Conservation (phyloP, 2,329 filamentous ascomycete genomes). For the Periconia digitata region DNA sequence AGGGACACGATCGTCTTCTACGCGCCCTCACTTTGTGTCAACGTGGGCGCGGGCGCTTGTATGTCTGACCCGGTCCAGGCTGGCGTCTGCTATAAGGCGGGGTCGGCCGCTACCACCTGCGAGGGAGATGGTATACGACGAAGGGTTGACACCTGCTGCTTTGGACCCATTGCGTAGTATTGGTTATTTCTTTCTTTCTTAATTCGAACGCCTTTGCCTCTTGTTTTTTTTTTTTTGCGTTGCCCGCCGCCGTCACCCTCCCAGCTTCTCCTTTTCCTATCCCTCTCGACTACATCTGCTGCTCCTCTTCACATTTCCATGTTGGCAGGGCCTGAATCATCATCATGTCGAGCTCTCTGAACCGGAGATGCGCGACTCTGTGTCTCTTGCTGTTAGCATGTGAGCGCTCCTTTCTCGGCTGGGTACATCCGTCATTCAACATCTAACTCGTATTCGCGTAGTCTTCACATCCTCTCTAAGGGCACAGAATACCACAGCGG, state of each 20-base stretch:
- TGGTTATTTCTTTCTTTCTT: background rate
- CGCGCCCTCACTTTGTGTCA: slow-evolving; percentile 14
- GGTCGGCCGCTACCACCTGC: background rate
- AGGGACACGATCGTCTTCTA: no score
- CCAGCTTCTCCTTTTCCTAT: background rate
- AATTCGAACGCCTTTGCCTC: no score
- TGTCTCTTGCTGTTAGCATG: background rate
- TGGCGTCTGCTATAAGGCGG: slow-evolving; percentile 1
- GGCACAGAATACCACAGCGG: slow-evolving; percentile 23
- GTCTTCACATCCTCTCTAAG: slow-evolving; percentile 17
- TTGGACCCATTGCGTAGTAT: background rate
- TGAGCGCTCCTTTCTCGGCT: background rate
- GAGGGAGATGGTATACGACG: background rate
- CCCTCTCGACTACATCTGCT: background rate
- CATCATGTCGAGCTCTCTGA: background rate
- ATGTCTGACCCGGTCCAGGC: background rate
- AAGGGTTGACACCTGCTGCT: background rate
- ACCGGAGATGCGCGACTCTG: background rate
- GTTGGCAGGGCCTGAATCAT: background rate
- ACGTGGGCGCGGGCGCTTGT: slow-evolving; percentile 15
- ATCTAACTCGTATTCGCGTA: slow-evolving; percentile 3
- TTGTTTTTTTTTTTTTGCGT: no score
- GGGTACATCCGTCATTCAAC: background rate
- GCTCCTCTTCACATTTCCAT: background rate
- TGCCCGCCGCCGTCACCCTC: background rate